Evolutionary conservation across 192 early-diverging fungal species (phyloP), one percentile per base, ranked within the genome.

Genomic region (Globomyces pollinis-pini): DNA sequence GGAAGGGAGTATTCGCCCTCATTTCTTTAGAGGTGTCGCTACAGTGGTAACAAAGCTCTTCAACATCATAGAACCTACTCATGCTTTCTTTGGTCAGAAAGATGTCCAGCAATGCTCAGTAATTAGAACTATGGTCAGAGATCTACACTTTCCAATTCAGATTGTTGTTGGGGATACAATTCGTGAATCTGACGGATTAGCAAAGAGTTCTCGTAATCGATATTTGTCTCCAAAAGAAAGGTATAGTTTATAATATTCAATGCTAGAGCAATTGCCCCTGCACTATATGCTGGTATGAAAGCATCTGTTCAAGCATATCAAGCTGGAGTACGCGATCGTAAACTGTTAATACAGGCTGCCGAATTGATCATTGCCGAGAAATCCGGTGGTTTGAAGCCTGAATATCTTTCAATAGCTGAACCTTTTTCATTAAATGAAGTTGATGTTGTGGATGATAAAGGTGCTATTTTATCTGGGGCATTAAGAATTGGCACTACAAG

Each of bases 11-110:
- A 82, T 91, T 2, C 84, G 96, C 0, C 96, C 96, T 11, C 86
- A 89, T 62, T 97, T 97, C 69, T 99, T 99, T 75, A 82, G 94
- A 44, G 96, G 96, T 32, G 96, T 99, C 2, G 88, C 91, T 0
- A 99, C 96, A 1, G 87, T 99, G 0, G 93, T 96, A 1, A 66
- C 86, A 31, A 99, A 96, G 70, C 79, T 99, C 23, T 88, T 99
- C 64, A 93, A 94, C 69, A 86, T 89, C 26, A 79, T 85, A 20
- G 81, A 87, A 71, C 93, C 96, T 2, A 83, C 87, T 16, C 53
- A 74, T 18, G 89, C 88, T 9, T 91, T 77, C 57, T 99, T 99
- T 72, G 96, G 96, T 0, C 94, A 99, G 67, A 99, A 99, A 70
- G 96, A 99, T 63, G 85, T 83, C 2, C 96, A 99, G 74, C 96